Conservation (phyloP, 108 stramenopile species). For the Ochromonas danica region DNA sequence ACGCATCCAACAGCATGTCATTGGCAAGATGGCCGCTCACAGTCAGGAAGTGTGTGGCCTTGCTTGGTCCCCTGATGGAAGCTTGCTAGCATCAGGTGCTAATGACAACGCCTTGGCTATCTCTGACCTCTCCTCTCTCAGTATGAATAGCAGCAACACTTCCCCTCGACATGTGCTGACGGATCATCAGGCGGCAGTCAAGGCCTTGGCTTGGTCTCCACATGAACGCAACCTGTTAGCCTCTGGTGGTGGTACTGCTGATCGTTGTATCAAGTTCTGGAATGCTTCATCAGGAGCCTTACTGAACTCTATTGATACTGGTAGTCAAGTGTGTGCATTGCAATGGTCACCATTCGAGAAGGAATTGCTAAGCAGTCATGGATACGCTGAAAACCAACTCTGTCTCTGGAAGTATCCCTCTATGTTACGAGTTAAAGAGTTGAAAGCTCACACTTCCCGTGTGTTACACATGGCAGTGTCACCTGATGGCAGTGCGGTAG, state of each 20-base stretch:
- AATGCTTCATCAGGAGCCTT: conserved; percentile 88
- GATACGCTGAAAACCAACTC: conserved; percentile 92
- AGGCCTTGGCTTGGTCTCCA: conserved; percentile 97
- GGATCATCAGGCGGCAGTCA: conserved; percentile 94
- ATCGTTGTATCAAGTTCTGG: conserved; percentile 98
- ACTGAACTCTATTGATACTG: conserved; percentile 94
- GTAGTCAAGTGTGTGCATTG: conserved; percentile 81
- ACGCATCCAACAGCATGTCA: conserved; percentile 78
- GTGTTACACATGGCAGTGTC: conserved; percentile 89
- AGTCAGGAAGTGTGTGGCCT: conserved; percentile 95
- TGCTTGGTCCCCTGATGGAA: conserved; percentile 90
- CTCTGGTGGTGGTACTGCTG: conserved; percentile 94
- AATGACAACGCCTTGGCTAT: conserved; percentile 97
- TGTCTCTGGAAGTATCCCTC: conserved; percentile 92
- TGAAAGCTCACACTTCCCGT: conserved; percentile 88
- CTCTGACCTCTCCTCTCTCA: conserved; percentile 78
- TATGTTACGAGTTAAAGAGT: conserved; percentile 90
- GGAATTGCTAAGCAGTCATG: conserved; percentile 93
- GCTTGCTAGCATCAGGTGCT: conserved; percentile 88
- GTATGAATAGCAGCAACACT: neutral
- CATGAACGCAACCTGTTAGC: conserved; percentile 90
- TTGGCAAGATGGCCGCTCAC: conserved; percentile 71
- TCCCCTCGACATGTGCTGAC: conserved; percentile 69
- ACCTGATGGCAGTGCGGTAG: conserved; percentile 88
- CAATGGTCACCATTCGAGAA: conserved; percentile 90